These are phyloP conservation scores for Aspergillus carbonarius DNA, from an alignment of 2,329 filamentous ascomycete genomes.

Conservation along the genomic window DNA sequence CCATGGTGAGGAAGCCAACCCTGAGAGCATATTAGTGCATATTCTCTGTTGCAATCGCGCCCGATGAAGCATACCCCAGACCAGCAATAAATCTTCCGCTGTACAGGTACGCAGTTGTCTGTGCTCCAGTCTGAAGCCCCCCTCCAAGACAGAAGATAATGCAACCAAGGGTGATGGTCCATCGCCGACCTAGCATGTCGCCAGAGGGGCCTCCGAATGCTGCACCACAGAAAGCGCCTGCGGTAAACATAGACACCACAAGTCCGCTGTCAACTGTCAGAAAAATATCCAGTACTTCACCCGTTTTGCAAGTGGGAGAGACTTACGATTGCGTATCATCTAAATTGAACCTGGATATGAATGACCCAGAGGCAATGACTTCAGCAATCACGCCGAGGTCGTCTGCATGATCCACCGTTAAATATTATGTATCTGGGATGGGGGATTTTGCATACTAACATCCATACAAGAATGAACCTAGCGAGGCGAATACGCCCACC, in stretches of 20 bases:
- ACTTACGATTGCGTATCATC: constrained; percentile 33
- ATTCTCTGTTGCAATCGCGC: constrained; percentile 12
- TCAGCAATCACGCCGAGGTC: constrained; percentile 62
- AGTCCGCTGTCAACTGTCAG: constrained; percentile 52
- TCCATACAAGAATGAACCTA: constrained; percentile 59
- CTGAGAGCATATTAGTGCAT: constrained; percentile 44
- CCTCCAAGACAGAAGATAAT: constrained; percentile 72
- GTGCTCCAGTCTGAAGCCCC: constrained; percentile 69
- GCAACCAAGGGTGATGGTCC: constrained; percentile 70
- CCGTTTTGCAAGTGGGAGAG: neutral
- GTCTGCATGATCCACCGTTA: constrained; percentile 30
- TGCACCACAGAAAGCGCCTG: constrained; percentile 70
- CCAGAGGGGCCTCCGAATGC: constrained; percentile 62
- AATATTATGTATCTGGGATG: neutral
- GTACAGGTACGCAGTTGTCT: constrained; percentile 61
- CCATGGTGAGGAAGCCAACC: constrained; percentile 63
- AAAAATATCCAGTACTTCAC: neutral
- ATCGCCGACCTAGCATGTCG: constrained; percentile 66
- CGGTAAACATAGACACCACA: constrained; percentile 76
- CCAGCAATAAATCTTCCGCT: constrained; percentile 69
- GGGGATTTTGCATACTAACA: constrained; percentile 31
- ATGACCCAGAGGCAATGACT: constrained; percentile 48
- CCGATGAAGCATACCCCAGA: constrained; percentile 29
- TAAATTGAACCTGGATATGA: constrained; percentile 32
- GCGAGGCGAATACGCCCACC: constrained; percentile 58